Base-by-base conservation (phyloP, 2,329 filamentous ascomycete species). In the Helotiales sp. region DNA sequence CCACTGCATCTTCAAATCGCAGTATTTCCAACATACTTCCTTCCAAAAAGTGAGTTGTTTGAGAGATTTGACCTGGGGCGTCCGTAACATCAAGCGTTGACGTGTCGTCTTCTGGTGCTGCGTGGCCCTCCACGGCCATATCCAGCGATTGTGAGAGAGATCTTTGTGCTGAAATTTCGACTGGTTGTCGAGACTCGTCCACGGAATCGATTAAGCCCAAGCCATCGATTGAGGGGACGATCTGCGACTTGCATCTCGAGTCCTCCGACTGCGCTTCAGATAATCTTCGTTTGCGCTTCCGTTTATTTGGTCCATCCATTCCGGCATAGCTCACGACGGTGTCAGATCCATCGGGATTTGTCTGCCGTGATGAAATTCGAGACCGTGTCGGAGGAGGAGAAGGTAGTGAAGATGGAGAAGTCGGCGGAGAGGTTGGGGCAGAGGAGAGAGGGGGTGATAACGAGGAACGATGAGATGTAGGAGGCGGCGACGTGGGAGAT, bases 1-100 rank as follows among this genome's bases (percentile, higher is more conserved):
- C 47, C 15, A 57, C 36, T 46, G 38, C 48, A 57, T 57, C 34
- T 57, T 57, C 29, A 52, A 36, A 48, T 52, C 29, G 48, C 38
- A 57, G 48, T 57, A 57, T 57, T 47, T 57, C 47, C n/a, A 52
- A 57, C 22, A 57, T 52, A 52, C 36, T 36, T 51, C 54, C 36
- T 52, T 52, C n/a, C 17, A 48, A 54, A 54, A 54, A 48, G 52
- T 54, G 29, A 48, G 40, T 54, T 54, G 40, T 54, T 54, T 54
- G n/a, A 54, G 40, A 54, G 29, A 54, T 54, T 54, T 36, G 42
- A 54, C 40, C 40, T 48, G n/a, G 29, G 19, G 40, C 42, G 42
- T 54, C 40, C 42, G 42, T 54, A 54, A 54, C 22, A 54, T 54
- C 25, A 54, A 54, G 52, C 30, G 17, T 54, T 54, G 31, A 54